Percentiles rank a stretch among this genome's conserved stretches.
Evolutionary conservation across 345 rosid genomes (phyloP).

Genomic region (Rhodamnia rubescens): DNA sequence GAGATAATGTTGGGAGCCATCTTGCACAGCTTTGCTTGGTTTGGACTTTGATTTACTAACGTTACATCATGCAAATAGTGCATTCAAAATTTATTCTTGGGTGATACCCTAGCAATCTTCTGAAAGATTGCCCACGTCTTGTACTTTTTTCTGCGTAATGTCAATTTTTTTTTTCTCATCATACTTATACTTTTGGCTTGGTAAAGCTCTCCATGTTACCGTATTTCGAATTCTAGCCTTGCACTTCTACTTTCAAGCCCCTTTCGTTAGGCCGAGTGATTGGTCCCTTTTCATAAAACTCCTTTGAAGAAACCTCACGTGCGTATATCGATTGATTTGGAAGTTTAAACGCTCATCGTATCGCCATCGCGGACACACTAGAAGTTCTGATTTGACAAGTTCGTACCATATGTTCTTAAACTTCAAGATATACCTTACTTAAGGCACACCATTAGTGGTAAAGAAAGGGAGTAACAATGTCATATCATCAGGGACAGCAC

Average conservation of each 20-base stretch:
- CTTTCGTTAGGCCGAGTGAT: too few species aligned
- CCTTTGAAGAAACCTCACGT: not conserved
- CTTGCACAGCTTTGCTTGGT: not conserved
- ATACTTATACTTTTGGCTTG: not conserved
- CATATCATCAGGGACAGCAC: not conserved
- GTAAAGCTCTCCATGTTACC: not conserved
- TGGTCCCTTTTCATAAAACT: not conserved
- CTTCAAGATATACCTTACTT: not conserved
- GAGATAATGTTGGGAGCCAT: not conserved
- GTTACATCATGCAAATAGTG: not conserved
- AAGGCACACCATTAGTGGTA: not conserved
- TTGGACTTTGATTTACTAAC: not conserved
- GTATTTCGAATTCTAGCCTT: not conserved
- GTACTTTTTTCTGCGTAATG: not conserved
- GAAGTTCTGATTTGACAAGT: not conserved
- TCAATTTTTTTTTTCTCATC: not conserved
- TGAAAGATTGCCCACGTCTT: too few species aligned
- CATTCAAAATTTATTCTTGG: not conserved
- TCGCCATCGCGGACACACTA: not conserved
- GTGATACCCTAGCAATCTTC: not conserved
- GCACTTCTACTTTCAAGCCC: not conserved
- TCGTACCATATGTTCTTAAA: not conserved
- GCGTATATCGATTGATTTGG: not conserved
- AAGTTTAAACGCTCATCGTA: not conserved
- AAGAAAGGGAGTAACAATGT: not conserved